Base-by-base conservation (phyloP, 2,329 filamentous ascomycete genomes). In the Zymoseptoria passerinii region DNA sequence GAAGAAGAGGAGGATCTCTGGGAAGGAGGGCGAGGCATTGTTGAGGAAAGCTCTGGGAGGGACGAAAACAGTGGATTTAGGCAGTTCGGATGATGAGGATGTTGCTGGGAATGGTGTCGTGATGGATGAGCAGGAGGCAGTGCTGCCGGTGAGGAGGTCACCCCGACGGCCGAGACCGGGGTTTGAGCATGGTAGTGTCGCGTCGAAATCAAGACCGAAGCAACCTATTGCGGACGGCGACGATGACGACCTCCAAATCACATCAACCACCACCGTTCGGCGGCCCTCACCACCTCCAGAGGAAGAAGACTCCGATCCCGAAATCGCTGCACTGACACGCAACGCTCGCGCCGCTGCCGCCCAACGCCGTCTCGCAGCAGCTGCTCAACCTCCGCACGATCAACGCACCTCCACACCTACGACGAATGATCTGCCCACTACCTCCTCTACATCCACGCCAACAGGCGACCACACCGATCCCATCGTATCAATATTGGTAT, bases 401-500 rank as follows among this genome's bases (percentile, higher is more conserved):
- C 35, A 44, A 44, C 35, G 13, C 35, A 44, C 10, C 13, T 44
- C 35, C 13, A 44, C 35, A 16, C 35, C 35, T 13, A 44, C 35
- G 10, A 44, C 35, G 5, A 16, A 3, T 16, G 35, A 44, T 7
- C 16, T 44, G 10, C 35, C 35, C 5, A 44, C 16, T 13, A 13
- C 35, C 13, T 44, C 35, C 35, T n/a, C 35, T 4, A 44, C 35
- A 44, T 44, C 35, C 35, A 44, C 35, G 35, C 35, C 35, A 16
- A 44, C 35, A 44, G 1, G 5, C 13, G 35, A 44, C 16, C 35
- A 44, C 10, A 6, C 35, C 13, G 35, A 44, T 7, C 75, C 79
- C 0, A 67, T 81, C 10, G 78, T 89, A 48, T 76, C 82, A 57
- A 81, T 92, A 23, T 76, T 91, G 29, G 83, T 96, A 62, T 81